Evolutionary conservation across 768 basidiomycete species (phyloP), one percentile per base, ranked within the genome.

Genomic region (Lactarius akahatsu): DNA sequence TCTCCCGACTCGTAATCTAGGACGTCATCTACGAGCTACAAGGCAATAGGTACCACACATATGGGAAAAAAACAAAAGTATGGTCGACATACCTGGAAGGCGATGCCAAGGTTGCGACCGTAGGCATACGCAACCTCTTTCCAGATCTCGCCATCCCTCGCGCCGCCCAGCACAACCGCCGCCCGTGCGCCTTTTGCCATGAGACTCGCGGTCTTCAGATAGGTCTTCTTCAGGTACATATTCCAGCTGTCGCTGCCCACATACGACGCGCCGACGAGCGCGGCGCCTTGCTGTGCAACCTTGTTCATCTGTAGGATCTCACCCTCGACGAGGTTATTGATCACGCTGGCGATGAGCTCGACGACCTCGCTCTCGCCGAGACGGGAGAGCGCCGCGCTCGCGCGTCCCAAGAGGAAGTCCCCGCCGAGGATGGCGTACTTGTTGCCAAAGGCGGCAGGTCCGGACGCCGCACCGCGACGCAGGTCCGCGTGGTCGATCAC

Each of bases 281-380:
- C 76, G 13, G 71, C 71, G n/a, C 71, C 74, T 26, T 82, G 80
- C 10, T 80, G 81, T 70, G 79, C 79, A 20, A 85, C 76, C 60
- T 79, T 78, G 66, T 80, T 81, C 83, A 87, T 86, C 77, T 92
- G 90, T 78, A 97, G 78, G 52, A 98, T 89, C 79, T 98, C 94
- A 40, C 96, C 97, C 75, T 98, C 96, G n/a, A 96, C 96, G 45
- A 96, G 81, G 74, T 98, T 98, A 2, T 93, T 87, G 62, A 99
- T 91, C 65, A 98, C 93, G 72, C 88, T 90, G 4, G 94, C 86
- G 56, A 98, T 86, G 65, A 98, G 83, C 76, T 99, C 97, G 59
- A 98, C 93, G 61, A 96, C 96, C 74, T 98, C 93, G 71, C 78
- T 81, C 66, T 89, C 88, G 5, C 95, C 96, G 8, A 99, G 82